Percentiles rank a stretch among this genome's conserved stretches.
These are phyloP conservation scores for Laguncularia racemosa DNA, from an alignment of 345 rosid genomes.

Conservation along the genomic window DNA sequence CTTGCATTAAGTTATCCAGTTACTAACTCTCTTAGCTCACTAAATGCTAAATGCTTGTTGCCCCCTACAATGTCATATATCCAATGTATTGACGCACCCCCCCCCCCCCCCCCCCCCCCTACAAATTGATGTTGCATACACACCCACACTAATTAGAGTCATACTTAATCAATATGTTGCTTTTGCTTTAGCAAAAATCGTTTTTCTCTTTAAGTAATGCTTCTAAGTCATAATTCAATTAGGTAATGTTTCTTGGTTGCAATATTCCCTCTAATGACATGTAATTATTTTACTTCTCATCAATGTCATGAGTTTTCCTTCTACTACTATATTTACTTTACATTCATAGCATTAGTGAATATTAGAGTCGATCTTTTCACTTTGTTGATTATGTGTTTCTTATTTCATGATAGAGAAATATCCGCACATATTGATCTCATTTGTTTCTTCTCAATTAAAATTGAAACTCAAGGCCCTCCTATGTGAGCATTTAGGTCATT, in stretches of 20 bases:
- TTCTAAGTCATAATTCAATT: constrained; percentile 9
- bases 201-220: constrained; percentile 11
- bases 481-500: constrained; percentile 33
- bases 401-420: constrained; percentile 14
- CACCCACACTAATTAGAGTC: constrained; percentile 10
- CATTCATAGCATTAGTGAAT: constrained; percentile 14
- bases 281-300: constrained; percentile 17
- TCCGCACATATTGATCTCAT: constrained; percentile 10
- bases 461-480: constrained; percentile 52
- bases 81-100: constrained; percentile 33
- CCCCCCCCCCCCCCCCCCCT: too few species aligned
- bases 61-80: constrained; percentile 27
- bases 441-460: constrained; percentile 12
- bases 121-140: constrained; percentile 21
- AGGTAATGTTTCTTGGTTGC: constrained; percentile 5
- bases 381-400: constrained; percentile 10
- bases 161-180: constrained; percentile 9
- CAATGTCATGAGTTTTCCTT: constrained; percentile 13
- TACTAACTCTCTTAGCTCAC: constrained; percentile 11
- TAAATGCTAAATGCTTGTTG: constrained; percentile 20
- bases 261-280: too few species aligned
- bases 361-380: constrained; percentile 11
- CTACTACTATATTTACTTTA: constrained; percentile 29
- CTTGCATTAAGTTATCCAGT: not conserved
- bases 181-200: constrained; percentile 12